phyloP scores from a whole-genome alignment of 805 yeast species.

The Hanseniaspora meyeri region DNA sequence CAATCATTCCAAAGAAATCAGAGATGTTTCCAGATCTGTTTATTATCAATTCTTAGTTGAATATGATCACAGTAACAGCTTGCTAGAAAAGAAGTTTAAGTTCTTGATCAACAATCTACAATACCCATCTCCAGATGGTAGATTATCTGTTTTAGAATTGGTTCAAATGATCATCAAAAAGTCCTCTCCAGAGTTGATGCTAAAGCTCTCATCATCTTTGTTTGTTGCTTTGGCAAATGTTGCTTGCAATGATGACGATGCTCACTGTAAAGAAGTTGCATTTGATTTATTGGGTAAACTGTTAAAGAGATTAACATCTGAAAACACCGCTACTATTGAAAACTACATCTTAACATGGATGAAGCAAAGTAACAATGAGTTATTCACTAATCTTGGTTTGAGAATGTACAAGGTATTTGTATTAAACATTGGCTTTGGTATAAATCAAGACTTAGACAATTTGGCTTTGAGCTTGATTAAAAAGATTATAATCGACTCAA shows the following conservation, averaged over 20 bases:
- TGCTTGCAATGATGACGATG: constrained; percentile 61
- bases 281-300: constrained; percentile 45
- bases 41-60: constrained; percentile 82
- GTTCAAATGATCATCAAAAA: constrained; percentile 58
- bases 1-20: constrained; percentile 66
- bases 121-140: constrained; percentile 76
- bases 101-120: constrained; percentile 67
- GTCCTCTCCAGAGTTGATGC: constrained; percentile 46
- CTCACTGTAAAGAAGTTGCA: constrained; percentile 78
- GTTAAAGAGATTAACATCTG: constrained; percentile 37
- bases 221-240: constrained; percentile 74
- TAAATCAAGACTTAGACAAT: constrained; percentile 31
- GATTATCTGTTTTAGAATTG: constrained; percentile 83
- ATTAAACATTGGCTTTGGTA: constrained; percentile 21
- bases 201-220: constrained; percentile 57
- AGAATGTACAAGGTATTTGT: constrained; percentile 55
- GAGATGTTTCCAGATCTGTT: constrained; percentile 73
- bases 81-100: constrained; percentile 70
- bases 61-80: constrained; percentile 83
- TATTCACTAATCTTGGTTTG: constrained; percentile 61
- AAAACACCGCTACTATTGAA: constrained; percentile 27
- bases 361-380: constrained; percentile 37
- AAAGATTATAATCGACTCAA: constrained; percentile 20
- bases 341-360: constrained; percentile 48
- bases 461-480: constrained; percentile 29